Conservation (phyloP, 2,329 filamentous ascomycete species). For the Apiospora phragmitis region DNA sequence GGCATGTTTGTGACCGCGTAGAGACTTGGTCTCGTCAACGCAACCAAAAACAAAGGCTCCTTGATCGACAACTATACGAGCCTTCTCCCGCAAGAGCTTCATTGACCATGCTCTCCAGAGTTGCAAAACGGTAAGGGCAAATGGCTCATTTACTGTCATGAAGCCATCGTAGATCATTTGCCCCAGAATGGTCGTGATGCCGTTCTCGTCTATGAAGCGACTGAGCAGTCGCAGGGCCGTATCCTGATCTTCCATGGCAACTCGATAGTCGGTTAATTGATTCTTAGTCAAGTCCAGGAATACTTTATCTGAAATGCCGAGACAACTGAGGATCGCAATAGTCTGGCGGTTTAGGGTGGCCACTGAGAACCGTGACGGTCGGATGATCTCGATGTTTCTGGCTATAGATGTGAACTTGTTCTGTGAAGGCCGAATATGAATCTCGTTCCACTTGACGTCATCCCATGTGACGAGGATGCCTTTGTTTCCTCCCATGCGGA, state of each 20-base stretch:
- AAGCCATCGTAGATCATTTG: conserved; percentile 80
- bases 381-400: conserved; percentile 80
- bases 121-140: conserved; percentile 74
- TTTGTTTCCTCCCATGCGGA: conserved; percentile 90
- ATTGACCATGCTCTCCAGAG: conserved; percentile 90
- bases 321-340: conserved; percentile 77
- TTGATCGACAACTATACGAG: conserved; percentile 76
- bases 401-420: conserved; percentile 77
- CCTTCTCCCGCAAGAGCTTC: conserved; percentile 90
- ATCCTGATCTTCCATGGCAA: conserved; percentile 65
- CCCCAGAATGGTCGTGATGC: conserved; percentile 73
- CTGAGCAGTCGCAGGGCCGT: conserved; percentile 69
- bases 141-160: conserved; percentile 73
- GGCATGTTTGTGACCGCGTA: conserved; percentile 69
- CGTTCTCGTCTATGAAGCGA: conserved; percentile 81
- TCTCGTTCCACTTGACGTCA: conserved; percentile 62
- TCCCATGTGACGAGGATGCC: conserved; percentile 80
- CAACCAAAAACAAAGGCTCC: conserved; percentile 88
- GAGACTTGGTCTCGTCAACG: conserved; percentile 76
- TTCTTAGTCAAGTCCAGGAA: conserved; percentile 68
- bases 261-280: conserved; percentile 69
- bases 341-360: conserved; percentile 88
- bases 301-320: conserved; percentile 68
- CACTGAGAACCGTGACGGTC: conserved; percentile 72
- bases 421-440: conserved; percentile 82